These are phyloP conservation scores for Rhodocollybia butyracea DNA, from an alignment of 768 basidiomycete species.

Conservation along the genomic window DNA sequence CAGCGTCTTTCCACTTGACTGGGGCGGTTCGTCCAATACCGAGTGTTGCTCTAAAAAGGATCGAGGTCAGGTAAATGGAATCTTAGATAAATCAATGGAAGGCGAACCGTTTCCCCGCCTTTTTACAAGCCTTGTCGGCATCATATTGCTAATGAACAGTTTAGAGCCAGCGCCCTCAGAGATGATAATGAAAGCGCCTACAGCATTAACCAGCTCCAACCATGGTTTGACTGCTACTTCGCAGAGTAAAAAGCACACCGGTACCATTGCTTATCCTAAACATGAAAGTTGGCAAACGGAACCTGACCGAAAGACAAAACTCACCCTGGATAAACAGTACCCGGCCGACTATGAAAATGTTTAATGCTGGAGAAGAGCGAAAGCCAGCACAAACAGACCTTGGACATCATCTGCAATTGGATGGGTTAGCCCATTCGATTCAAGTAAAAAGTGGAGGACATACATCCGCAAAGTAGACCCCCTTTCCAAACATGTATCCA, in stretches of 20 bases:
- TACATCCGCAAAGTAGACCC: conserved; percentile 63
- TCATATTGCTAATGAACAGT: conserved; percentile 34
- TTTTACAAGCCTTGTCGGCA: conserved; percentile 47
- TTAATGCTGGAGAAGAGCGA: neutral
- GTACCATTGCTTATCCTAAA: conserved; percentile 45
- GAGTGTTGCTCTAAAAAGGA: too few relatives aligned
- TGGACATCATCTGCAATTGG: conserved; percentile 54
- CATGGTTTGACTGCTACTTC: conserved; percentile 58
- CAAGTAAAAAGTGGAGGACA: conserved; percentile 15
- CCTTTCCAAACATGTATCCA: conserved; percentile 68
- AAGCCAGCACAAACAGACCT: conserved; percentile 28
- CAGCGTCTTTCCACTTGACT: too few relatives aligned
- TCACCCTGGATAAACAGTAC: conserved; percentile 50
- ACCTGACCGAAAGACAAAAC: conserved; percentile 14
- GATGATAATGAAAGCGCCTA: conserved; percentile 12
- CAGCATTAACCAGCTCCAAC: conserved; percentile 41
- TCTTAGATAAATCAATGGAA: neutral
- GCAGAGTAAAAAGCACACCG: conserved; percentile 57
- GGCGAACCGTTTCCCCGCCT: conserved; percentile 30
- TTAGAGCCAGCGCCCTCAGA: neutral
- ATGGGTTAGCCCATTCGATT: neutral
- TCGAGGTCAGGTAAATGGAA: neutral
- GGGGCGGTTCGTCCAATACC: too few relatives aligned
- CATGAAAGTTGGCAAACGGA: conserved; percentile 6
- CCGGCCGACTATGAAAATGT: conserved; percentile 41